Percentiles rank a stretch among this genome's conserved stretches.
Conservation (phyloP, 805 yeast genomes). For the Candida ascalaphidarum region DNA sequence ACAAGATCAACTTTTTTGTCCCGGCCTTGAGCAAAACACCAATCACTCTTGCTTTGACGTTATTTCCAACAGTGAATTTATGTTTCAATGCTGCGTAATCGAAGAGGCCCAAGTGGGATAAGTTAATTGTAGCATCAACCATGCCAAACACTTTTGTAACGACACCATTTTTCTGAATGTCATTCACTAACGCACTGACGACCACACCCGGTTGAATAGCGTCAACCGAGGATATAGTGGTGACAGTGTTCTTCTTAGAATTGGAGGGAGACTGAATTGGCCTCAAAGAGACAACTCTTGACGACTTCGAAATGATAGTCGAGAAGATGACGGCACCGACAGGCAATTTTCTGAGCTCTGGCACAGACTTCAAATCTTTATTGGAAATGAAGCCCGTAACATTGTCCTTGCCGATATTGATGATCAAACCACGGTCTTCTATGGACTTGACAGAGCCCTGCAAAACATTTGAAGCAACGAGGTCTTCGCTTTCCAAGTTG, state of each 20-base stretch:
- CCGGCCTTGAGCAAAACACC: slow-evolving; percentile 43
- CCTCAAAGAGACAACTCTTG: slow-evolving; percentile 53
- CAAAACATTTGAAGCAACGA: slow-evolving; percentile 49
- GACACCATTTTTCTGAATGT: slow-evolving; percentile 53
- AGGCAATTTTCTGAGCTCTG: slow-evolving; percentile 25
- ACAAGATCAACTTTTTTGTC: slow-evolving; percentile 54
- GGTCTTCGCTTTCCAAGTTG: slow-evolving; percentile 54
- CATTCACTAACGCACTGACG: slow-evolving; percentile 65
- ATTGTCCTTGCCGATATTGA: slow-evolving; percentile 55
- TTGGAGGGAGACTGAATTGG: slow-evolving; percentile 28
- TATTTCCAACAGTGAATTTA: slow-evolving; percentile 60
- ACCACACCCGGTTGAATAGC: slow-evolving; percentile 80
- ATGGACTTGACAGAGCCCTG: slow-evolving; percentile 73
- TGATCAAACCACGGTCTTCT: slow-evolving; percentile 87
- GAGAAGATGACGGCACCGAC: slow-evolving; percentile 69
- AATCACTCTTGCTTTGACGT: slow-evolving; percentile 59
- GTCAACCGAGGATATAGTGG: slow-evolving; percentile 61
- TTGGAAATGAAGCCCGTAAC: slow-evolving; percentile 67
- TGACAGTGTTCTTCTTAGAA: slow-evolving; percentile 39
- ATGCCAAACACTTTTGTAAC: slow-evolving; percentile 68
- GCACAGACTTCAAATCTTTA: slow-evolving; percentile 45
- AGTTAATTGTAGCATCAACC: slow-evolving; percentile 60
- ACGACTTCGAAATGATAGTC: slow-evolving; percentile 40
- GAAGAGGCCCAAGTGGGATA: slow-evolving; percentile 53
- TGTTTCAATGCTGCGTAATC: slow-evolving; percentile 44